Evolutionary conservation across 2,329 filamentous ascomycete genomes (phyloP).

Genomic region (Periconia sp.): DNA sequence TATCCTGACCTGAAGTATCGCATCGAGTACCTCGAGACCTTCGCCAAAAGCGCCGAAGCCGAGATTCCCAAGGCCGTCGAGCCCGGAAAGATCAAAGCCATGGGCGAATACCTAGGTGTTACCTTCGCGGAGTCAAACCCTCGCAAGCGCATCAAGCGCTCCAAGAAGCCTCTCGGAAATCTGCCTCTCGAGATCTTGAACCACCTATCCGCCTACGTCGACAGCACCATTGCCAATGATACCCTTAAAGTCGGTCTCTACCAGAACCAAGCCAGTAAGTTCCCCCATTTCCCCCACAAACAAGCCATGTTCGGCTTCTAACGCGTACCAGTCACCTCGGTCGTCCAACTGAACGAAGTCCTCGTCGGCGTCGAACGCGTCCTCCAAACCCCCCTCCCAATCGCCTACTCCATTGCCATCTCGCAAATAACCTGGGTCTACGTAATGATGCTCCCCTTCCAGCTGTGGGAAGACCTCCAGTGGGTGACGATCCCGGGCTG

Average conservation of each 20-base stretch:
- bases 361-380: constrained; percentile 77
- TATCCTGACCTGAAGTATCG: constrained; percentile 76
- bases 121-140: constrained; percentile 81
- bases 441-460: constrained; percentile 80
- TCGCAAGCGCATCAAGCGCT: constrained; percentile 75
- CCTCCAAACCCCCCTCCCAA: constrained; percentile 79
- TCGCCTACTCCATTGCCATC: constrained; percentile 84
- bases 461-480: constrained; percentile 67
- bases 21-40: constrained; percentile 75
- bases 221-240: constrained; percentile 63
- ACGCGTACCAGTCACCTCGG: constrained; percentile 57
- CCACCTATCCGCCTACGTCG: constrained; percentile 71
- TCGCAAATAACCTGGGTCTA: constrained; percentile 88
- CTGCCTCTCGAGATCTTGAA: constrained; percentile 82
- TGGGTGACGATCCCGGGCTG: constrained; percentile 84
- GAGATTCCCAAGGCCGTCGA: constrained; percentile 40
- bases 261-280: constrained; percentile 60
- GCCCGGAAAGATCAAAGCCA: constrained; percentile 59
- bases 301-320: constrained; percentile 28
- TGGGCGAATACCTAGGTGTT: constrained; percentile 76
- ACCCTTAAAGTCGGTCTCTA: constrained; percentile 64
- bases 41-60: constrained; percentile 66
- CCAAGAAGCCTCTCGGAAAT: constrained; percentile 76
- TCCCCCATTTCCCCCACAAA: constrained; percentile 29
- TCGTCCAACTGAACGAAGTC: constrained; percentile 73